Conservation (phyloP, 108 stramenopile species). For the Cyclostephanos tholiformis region DNA sequence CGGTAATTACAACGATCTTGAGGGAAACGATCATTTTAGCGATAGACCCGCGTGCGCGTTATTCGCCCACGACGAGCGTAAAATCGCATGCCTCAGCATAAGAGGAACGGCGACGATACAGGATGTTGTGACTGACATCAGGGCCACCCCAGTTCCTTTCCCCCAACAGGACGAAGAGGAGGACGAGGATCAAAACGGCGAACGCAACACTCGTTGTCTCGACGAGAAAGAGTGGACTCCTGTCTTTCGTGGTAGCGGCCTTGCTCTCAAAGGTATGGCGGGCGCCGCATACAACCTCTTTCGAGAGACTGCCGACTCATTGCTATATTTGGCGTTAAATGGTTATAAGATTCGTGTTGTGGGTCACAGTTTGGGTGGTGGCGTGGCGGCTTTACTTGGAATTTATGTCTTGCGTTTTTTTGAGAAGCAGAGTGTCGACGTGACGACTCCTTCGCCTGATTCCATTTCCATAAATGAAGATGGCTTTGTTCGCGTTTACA, state of each 20-base stretch:
- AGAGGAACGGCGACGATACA: conserved; percentile 92
- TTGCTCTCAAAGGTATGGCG: conserved; percentile 89
- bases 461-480: conserved; percentile 27
- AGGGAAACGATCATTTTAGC: conserved; percentile 22
- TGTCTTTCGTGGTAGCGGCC: conserved; percentile 64
- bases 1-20: conserved; percentile 17
- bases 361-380: too few species aligned
- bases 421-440: conserved; percentile 22
- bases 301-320: too few species aligned
- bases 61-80: conserved; percentile 72
- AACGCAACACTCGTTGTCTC: conserved; percentile 12
- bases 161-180: conserved; percentile 56
- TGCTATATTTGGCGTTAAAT: too few species aligned
- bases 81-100: conserved; percentile 78
- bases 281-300: conserved; percentile 70
- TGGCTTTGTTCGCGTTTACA: conserved; percentile 77
- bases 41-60: conserved; percentile 80
- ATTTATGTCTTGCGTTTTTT: conserved; percentile 70
- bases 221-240: conserved; percentile 72
- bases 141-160: conserved; percentile 86
- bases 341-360: too few species aligned
- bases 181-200: conserved; percentile 42
- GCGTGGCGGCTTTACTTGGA: conserved; percentile 84
- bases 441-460: background rate
- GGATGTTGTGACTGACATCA: conserved; percentile 97